Conservation (phyloP, 2,329 filamentous ascomycete species). For the Xylaria polymorpha region DNA sequence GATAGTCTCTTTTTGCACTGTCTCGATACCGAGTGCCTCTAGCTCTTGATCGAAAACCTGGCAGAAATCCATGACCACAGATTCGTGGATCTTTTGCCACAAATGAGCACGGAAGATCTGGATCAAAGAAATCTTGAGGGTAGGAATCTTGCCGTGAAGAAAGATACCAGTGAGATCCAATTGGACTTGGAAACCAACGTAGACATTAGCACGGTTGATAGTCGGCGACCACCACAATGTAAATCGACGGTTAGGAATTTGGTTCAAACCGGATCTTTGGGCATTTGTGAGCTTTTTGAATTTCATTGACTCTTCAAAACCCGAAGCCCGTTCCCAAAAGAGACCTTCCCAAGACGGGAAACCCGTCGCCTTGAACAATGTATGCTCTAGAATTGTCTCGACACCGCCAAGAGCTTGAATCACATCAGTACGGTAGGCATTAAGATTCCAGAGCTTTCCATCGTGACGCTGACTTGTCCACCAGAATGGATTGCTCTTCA, state of each 20-base stretch:
- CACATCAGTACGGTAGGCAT: constrained; percentile 94
- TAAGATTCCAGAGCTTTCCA: constrained; percentile 96
- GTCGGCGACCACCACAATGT: constrained; percentile 97
- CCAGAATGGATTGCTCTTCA: constrained; percentile 99
- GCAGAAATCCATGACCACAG: constrained; percentile 98
- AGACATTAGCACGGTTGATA: constrained; percentile 95
- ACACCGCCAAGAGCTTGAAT: constrained; percentile 97
- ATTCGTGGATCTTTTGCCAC: constrained; percentile 99
- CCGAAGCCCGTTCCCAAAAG: constrained; percentile 79
- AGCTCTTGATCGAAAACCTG: constrained; percentile 98
- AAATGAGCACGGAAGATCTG: constrained; percentile 99
- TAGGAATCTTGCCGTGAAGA: constrained; percentile 98
- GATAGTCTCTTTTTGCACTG: constrained; percentile 98
- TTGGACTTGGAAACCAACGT: constrained; percentile 99
- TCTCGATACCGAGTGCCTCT: constrained; percentile 94
- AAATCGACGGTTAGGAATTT: constrained; percentile 98
- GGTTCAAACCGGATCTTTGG: constrained; percentile 94
- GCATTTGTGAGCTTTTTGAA: constrained; percentile 99
- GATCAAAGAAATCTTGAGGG: constrained; percentile 95
- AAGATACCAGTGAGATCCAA: constrained; percentile 98
- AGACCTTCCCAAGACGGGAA: constrained; percentile 97
- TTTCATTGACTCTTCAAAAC: constrained; percentile 80
- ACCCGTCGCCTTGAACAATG: constrained; percentile 94
- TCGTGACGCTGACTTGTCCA: constrained; percentile 98
- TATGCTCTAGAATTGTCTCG: constrained; percentile 97